Conservation (phyloP, 768 basidiomycete species). For the Cystoderma amianthinum region DNA sequence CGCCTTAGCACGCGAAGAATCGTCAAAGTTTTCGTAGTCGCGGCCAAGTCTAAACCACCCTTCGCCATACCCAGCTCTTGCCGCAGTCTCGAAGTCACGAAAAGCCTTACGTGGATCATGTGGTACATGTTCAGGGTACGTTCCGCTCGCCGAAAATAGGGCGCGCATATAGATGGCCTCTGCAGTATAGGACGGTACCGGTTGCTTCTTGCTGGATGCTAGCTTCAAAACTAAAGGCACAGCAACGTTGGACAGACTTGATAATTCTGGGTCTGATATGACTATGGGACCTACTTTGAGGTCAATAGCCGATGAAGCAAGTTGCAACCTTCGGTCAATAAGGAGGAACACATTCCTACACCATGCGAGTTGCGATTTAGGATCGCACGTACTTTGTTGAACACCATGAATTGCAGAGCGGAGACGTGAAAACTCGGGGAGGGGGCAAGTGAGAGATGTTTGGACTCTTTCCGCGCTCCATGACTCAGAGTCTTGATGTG, state of each 20-base stretch:
- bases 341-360: conserved; percentile 77
- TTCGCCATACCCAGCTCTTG: conserved; percentile 64
- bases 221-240: conserved; percentile 59
- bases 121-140: conserved; percentile 55
- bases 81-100: conserved; percentile 82
- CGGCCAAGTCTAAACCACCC: conserved; percentile 91
- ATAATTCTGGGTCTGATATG: conserved; percentile 54
- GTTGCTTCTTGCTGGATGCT: conserved; percentile 17
- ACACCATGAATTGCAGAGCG: too few relatives aligned
- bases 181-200: conserved; percentile 39
- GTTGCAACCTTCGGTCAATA: conserved; percentile 49
- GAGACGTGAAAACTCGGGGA: too few relatives aligned
- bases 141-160: conserved; percentile 64
- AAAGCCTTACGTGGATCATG: conserved; percentile 78
- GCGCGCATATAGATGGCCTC: conserved; percentile 77
- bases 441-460: too few relatives aligned
- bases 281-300: conserved; percentile 42
- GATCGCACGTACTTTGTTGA: conserved; percentile 49
- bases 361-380: conserved; percentile 66
- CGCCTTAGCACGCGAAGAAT: conserved; percentile 64
- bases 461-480: too few relatives aligned
- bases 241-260: conserved; percentile 55
- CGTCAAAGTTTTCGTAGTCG: conserved; percentile 87
- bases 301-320: conserved; percentile 29
- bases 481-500: too few relatives aligned